Conservation (phyloP, 148 eudicot species). For the Nepenthes mirabilis region DNA sequence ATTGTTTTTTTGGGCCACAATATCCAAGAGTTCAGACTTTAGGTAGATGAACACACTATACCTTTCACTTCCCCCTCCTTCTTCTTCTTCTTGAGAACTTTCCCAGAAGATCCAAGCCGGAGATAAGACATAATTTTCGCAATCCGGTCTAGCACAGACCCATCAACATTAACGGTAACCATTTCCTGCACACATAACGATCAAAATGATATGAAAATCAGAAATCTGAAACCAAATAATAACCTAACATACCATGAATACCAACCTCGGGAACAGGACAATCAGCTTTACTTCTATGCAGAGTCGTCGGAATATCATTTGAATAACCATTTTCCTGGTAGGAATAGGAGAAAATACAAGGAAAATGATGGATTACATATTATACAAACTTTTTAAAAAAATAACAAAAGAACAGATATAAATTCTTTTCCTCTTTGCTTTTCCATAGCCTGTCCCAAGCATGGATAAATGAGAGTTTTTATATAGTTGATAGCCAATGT, state of each 20-base stretch:
- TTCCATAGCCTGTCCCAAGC: too few relatives aligned
- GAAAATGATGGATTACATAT: background rate
- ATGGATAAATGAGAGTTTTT: too few relatives aligned
- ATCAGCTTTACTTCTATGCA: constrained; percentile 96
- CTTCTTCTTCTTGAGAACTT: constrained; percentile 94
- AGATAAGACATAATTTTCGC: constrained; percentile 95
- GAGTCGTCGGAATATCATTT: constrained; percentile 88
- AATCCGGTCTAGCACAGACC: constrained; percentile 90
- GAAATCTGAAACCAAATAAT: constrained; percentile 2
- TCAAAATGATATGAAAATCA: constrained; percentile 7
- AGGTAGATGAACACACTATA: constrained; percentile 5
- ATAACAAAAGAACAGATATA: background rate
- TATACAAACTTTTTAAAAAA: background rate
- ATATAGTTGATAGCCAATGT: too few relatives aligned
- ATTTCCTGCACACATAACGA: constrained; percentile 56
- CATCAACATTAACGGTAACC: constrained; percentile 96
- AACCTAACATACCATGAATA: constrained; percentile 1
- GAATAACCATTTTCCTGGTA: constrained; percentile 78
- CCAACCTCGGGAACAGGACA: constrained; percentile 94
- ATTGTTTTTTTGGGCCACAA: background rate
- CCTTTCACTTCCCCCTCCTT: constrained; percentile 85
- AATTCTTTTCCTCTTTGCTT: too few relatives aligned
- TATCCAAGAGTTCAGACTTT: background rate
- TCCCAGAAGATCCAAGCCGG: constrained; percentile 97
- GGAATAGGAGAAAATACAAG: constrained; percentile 8